Evolutionary conservation across 169 alveolate genomes (phyloP), one percentile per base, ranked within the genome.

Genomic region (Plasmodium cynomolgi): DNA sequence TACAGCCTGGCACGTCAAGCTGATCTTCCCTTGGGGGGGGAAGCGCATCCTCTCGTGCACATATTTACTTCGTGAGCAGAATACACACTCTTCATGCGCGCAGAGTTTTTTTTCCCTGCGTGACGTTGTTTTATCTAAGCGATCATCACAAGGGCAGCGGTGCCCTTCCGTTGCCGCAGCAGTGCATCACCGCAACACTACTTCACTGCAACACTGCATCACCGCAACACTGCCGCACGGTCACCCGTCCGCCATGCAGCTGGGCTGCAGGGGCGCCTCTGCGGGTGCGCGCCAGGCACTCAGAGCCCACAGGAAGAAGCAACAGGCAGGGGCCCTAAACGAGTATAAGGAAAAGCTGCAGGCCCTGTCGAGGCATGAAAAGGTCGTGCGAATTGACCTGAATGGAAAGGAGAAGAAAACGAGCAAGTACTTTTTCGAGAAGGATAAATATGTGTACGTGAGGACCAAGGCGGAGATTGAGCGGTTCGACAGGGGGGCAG

Each of bases 401-500:
- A 85, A 85, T 15, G 84, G 93, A 20, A 85, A 23, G 47, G 85
- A 29, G 17, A 71, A 85, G 33, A 85, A 85, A 71, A 8, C 56
- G 11, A 50, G 82, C 44, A 75, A 47, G 29, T 85, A 85, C 68
- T 85, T 85, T 56, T 85, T 85, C 31, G 81, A 85, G 9, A 85
- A 77, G 15, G 39, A 85, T 56, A 85, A 85, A 23, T 85, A 85
- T 41, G 68, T 85, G 62, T 85, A 85, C 29, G 82, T 85, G 77
- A 47, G 37, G 29, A 85, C 26, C 44, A 85, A 34, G 37, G 72
- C 26, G 23, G 85, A 85, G 11, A 75, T 85, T 37, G 62, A 77
- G 41, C 20, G 29, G 7, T 77, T 85, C 44, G 93, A 85, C 0
- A 23, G 71, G 68, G 33, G 68, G 6, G 44, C 37, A 54, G n/a